These are phyloP conservation scores for Solanum hybrid DNA, from an alignment of 305 asterid species.

Conservation along the genomic window DNA sequence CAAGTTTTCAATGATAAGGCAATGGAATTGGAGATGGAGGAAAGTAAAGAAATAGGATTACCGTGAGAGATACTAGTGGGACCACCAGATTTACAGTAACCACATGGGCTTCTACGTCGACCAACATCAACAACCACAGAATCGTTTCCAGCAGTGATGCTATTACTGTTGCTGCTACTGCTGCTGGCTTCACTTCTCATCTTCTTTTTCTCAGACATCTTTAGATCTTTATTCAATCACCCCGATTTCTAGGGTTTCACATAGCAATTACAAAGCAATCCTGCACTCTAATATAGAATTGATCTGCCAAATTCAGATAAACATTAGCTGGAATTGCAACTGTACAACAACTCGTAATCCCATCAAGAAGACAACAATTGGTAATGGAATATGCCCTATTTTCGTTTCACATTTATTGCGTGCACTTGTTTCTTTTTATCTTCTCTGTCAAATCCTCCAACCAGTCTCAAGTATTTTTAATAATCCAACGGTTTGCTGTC, in stretches of 20 bases:
- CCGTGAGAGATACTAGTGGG: constrained; percentile 69
- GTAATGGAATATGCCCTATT: neutral
- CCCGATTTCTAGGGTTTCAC: neutral
- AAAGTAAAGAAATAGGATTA: constrained; percentile 19
- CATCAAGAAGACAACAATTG: neutral
- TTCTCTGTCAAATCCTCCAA: neutral
- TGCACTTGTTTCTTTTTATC: neutral
- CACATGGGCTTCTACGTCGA: constrained; percentile 70
- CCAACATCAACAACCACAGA: constrained; percentile 69
- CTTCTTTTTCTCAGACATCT: constrained; percentile 74
- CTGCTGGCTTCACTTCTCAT: constrained; percentile 77
- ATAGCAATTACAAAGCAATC: neutral
- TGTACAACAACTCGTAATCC: neutral
- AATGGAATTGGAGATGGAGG: neutral
- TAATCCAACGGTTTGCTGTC: neutral
- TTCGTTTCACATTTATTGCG: neutral
- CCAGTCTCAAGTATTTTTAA: neutral
- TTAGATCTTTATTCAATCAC: constrained; percentile 7
- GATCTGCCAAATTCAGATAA: neutral
- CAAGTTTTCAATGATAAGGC: neutral
- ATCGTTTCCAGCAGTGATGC: constrained; percentile 29
- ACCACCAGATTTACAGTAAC: constrained; percentile 76
- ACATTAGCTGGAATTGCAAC: neutral
- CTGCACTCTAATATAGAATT: neutral
- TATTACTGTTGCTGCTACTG: constrained; percentile 61